Evolutionary conservation across 2,329 filamentous ascomycete genomes (phyloP).

Genomic region (Cercospora zeae-maydis): DNA sequence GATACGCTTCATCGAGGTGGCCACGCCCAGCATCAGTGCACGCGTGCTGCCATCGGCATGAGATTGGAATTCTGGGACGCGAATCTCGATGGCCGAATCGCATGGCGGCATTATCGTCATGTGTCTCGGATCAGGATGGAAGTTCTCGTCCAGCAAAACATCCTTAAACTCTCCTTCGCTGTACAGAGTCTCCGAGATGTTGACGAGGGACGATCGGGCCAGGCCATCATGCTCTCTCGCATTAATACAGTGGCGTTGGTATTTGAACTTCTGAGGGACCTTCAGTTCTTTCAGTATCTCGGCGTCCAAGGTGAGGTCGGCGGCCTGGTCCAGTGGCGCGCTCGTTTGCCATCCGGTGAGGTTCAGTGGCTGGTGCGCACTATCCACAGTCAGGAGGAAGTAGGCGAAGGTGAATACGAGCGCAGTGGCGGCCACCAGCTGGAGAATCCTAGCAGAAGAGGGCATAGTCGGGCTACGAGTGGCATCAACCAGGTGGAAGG

Average conservation of each 20-base stretch:
- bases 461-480: neutral
- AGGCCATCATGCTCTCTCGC: slow-evolving; percentile 18
- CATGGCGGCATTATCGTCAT: slow-evolving; percentile 22
- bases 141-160: slow-evolving; percentile 17
- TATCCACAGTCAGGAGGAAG: slow-evolving; percentile 15
- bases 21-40: slow-evolving; percentile 27
- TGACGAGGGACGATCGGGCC: slow-evolving; percentile 17
- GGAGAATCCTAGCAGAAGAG: slow-evolving; percentile 9
- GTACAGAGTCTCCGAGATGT: slow-evolving; percentile 13
- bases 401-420: slow-evolving; percentile 21
- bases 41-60: slow-evolving; percentile 18
- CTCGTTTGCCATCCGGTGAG: slow-evolving; percentile 16
- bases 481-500: neutral
- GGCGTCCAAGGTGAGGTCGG: slow-evolving; percentile 22
- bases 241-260: slow-evolving; percentile 23
- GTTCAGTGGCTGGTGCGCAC: slow-evolving; percentile 1
- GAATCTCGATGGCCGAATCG: slow-evolving; percentile 13
- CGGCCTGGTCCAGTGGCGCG: slow-evolving; percentile 5
- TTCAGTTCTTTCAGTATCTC: slow-evolving; percentile 23
- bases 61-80: slow-evolving; percentile 22
- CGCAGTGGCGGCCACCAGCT: slow-evolving; percentile 14
- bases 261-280: slow-evolving; percentile 18
- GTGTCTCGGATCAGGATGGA: slow-evolving; percentile 6
- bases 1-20: slow-evolving; percentile 26
- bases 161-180: slow-evolving; percentile 3